These are phyloP conservation scores for Neolentinus lepideus DNA, from an alignment of 1,284 basidiomycete species.

Conservation along the genomic window DNA sequence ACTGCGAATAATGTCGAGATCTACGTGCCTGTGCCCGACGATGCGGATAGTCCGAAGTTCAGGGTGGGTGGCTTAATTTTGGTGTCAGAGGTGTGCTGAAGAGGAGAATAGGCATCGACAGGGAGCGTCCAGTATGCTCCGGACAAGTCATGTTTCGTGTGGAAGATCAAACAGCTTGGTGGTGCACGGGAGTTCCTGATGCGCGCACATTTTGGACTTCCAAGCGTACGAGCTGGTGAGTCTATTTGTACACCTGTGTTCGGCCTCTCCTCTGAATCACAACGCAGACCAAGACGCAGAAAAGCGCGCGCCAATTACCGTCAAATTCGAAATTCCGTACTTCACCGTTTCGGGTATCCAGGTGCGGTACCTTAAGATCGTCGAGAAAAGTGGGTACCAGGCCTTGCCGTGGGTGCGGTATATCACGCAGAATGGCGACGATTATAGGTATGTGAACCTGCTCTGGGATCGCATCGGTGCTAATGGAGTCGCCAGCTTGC, in stretches of 20 bases:
- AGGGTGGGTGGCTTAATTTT: slow-evolving; percentile 44
- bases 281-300: slow-evolving; percentile 72
- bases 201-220: slow-evolving; percentile 93
- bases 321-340: slow-evolving; percentile 98
- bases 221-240: slow-evolving; percentile 81
- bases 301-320: slow-evolving; percentile 89
- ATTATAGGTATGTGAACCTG: slow-evolving; percentile 64
- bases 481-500: slow-evolving; percentile 37
- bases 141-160: slow-evolving; percentile 93
- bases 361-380: slow-evolving; percentile 95
- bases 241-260: slow-evolving; percentile 2
- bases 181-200: slow-evolving; percentile 93
- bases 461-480: background rate
- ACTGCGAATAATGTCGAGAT: slow-evolving; percentile 99
- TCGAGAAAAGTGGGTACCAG: slow-evolving; percentile 97
- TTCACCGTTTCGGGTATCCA: slow-evolving; percentile 97
- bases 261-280: background rate
- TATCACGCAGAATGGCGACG: slow-evolving; percentile 95
- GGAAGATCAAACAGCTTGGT: slow-evolving; percentile 96
- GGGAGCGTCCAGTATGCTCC: slow-evolving; percentile 93
- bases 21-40: slow-evolving; percentile 96
- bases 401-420: slow-evolving; percentile 90
- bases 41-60: slow-evolving; percentile 98
- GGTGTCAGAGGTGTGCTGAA: background rate
- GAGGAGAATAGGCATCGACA: slow-evolving; percentile 62